Evolutionary conservation across 2,329 filamentous ascomycete genomes (phyloP).

Genomic region (Botrytis byssoidea): DNA sequence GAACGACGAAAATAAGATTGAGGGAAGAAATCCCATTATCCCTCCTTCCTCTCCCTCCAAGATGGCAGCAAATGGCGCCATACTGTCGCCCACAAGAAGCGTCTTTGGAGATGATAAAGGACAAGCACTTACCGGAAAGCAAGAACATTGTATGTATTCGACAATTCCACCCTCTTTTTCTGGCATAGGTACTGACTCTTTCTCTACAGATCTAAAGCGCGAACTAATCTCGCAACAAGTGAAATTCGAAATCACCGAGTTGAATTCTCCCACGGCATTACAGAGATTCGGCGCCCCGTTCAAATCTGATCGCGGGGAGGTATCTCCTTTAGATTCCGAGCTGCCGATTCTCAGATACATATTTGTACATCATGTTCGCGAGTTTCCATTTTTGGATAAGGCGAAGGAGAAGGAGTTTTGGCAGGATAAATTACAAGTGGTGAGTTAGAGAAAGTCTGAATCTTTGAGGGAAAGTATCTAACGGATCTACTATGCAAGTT

Average conservation of each 20-base stretch:
- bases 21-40: background rate
- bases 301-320: conserved; percentile 86
- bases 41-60: background rate
- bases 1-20: conserved; percentile 12
- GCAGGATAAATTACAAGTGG: conserved; percentile 95
- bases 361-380: conserved; percentile 95
- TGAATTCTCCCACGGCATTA: conserved; percentile 91
- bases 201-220: conserved; percentile 77
- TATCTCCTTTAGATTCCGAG: conserved; percentile 90
- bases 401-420: conserved; percentile 98
- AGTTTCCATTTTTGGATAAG: conserved; percentile 96
- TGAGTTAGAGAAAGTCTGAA: conserved; percentile 48
- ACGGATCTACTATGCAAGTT: conserved; percentile 57
- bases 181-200: conserved; percentile 14
- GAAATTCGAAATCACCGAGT: conserved; percentile 83
- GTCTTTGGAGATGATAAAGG: conserved; percentile 22
- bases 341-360: conserved; percentile 92
- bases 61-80: conserved; percentile 29
- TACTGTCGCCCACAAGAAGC: conserved; percentile 16
- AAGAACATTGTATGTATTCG: conserved; percentile 81
- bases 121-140: conserved; percentile 77
- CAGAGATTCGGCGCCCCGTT: conserved; percentile 96
- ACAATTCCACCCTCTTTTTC: conserved; percentile 21
- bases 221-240: conserved; percentile 91
- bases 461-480: background rate